A percentile compares a stretch with the other conserved stretches of the same genome.
Evolutionary conservation across 2,329 filamentous ascomycete genomes (phyloP).

Genomic region (Sporothrix schenckii): DNA sequence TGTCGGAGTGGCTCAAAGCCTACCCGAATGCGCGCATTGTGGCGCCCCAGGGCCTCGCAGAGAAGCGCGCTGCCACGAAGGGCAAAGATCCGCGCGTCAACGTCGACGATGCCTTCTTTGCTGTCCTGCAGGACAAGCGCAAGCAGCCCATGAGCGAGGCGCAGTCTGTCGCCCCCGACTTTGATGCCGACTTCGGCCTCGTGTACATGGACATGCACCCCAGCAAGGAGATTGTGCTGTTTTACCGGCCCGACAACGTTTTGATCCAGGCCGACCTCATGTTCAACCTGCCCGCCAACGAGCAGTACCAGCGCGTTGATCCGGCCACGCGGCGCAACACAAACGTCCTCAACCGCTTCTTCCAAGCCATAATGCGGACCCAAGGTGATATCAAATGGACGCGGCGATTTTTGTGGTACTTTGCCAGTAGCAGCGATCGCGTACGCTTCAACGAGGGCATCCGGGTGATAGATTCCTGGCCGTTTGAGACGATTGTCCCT

Average conservation of each 20-base stretch:
- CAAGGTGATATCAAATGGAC: constrained; percentile 69
- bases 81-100: constrained; percentile 60
- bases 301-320: constrained; percentile 72
- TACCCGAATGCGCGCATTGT: constrained; percentile 80
- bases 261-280: constrained; percentile 88
- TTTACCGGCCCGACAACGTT: constrained; percentile 75
- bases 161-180: constrained; percentile 69
- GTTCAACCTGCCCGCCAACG: constrained; percentile 85
- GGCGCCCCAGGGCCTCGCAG: constrained; percentile 78
- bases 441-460: constrained; percentile 70
- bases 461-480: constrained; percentile 72
- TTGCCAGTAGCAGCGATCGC: constrained; percentile 61
- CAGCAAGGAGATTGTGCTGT: constrained; percentile 87
- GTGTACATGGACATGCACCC: constrained; percentile 79
- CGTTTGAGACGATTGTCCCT: constrained; percentile 82
- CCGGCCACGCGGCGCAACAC: constrained; percentile 34
- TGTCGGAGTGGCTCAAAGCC: constrained; percentile 79
- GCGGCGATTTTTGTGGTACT: constrained; percentile 83
- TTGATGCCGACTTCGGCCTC: constrained; percentile 82
- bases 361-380: constrained; percentile 62
- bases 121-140: constrained; percentile 65
- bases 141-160: constrained; percentile 48
- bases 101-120: constrained; percentile 59
- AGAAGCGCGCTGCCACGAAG: constrained; percentile 67
- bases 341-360: constrained; percentile 50